Evolutionary conservation across 768 basidiomycete genomes (phyloP).

Genomic region (Tulasnella calospora): DNA sequence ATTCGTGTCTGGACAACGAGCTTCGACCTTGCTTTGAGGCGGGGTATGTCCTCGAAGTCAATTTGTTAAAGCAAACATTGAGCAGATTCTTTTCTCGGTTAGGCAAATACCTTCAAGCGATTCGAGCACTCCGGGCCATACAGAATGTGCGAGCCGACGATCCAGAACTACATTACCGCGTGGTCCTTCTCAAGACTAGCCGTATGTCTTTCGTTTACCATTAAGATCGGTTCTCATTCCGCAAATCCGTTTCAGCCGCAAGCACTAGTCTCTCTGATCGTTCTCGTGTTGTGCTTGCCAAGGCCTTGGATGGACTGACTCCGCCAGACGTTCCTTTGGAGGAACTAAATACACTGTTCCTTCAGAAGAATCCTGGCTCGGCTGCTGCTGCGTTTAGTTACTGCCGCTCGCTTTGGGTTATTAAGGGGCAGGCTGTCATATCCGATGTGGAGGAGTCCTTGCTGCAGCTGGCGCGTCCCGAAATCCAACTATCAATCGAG

Average conservation of each 20-base stretch:
- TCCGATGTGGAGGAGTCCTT: slow-evolving; percentile 59
- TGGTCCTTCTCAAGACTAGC: slow-evolving; percentile 56
- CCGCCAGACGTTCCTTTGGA: slow-evolving; percentile 57
- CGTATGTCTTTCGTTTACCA: slow-evolving; percentile 39
- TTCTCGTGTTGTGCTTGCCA: slow-evolving; percentile 49
- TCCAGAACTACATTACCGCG: slow-evolving; percentile 66
- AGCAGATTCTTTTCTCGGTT: background rate
- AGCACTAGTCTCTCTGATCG: slow-evolving; percentile 46
- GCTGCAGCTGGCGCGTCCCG: slow-evolving; percentile 47
- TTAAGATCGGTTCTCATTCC: slow-evolving; percentile 19
- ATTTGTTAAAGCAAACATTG: background rate
- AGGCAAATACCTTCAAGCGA: slow-evolving; percentile 81
- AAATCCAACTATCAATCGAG: slow-evolving; percentile 45
- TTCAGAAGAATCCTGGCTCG: slow-evolving; percentile 55
- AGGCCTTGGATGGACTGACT: slow-evolving; percentile 48
- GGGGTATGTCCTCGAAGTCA: slow-evolving; percentile 48
- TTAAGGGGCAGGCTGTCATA: slow-evolving; percentile 43
- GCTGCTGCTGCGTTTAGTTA: slow-evolving; percentile 55
- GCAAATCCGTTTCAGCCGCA: slow-evolving; percentile 39
- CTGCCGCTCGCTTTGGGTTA: slow-evolving; percentile 50
- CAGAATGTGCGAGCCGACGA: slow-evolving; percentile 49
- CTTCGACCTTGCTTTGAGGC: slow-evolving; percentile 78
- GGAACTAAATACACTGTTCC: slow-evolving; percentile 67
- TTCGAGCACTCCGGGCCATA: slow-evolving; percentile 59
- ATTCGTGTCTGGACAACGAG: slow-evolving; percentile 67